A percentile compares a stretch with the other conserved stretches of the same genome.
Evolutionary conservation across 176 grass and related monocot species (phyloP).

Genomic region (barley (Hordeum vulgare)): DNA sequence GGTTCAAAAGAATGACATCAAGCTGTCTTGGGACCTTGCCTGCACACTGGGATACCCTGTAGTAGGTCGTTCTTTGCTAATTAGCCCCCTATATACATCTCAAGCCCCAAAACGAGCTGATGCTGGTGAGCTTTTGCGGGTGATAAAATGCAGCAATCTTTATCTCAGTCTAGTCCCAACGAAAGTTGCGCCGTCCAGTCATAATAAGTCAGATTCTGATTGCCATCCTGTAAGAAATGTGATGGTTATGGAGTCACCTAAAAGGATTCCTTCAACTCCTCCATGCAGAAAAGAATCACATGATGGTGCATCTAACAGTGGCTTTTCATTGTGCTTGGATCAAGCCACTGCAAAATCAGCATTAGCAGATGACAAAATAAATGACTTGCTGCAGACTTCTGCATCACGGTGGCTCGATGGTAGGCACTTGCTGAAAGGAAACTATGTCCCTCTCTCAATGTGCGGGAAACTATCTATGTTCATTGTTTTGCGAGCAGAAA

Average conservation of each 20-base stretch:
- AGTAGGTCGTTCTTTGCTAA: constrained; percentile 45
- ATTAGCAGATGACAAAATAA: constrained; percentile 71
- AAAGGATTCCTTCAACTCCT: constrained; percentile 31
- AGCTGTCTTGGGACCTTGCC: constrained; percentile 84
- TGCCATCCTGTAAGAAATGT: constrained; percentile 13
- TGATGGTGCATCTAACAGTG: constrained; percentile 23
- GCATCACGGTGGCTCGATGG: constrained; percentile 62
- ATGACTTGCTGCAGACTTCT: constrained; percentile 52
- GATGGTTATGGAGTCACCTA: constrained; percentile 30
- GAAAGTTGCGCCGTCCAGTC: constrained; percentile 22
- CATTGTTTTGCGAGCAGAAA: constrained; percentile 42
- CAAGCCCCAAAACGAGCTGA: not conserved
- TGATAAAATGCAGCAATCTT: constrained; percentile 60
- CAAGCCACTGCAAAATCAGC: constrained; percentile 40
- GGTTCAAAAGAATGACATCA: constrained; percentile 73
- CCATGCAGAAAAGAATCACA: constrained; percentile 25
- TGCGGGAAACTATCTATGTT: constrained; percentile 62
- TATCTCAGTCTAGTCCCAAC: constrained; percentile 49
- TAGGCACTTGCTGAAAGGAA: constrained; percentile 69
- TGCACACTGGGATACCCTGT: constrained; percentile 58
- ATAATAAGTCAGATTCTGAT: not conserved
- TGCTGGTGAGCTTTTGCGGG: constrained; percentile 14
- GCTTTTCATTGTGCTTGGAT: constrained; percentile 40
- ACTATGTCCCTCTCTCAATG: constrained; percentile 51
- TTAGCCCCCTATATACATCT: constrained; percentile 46